Base-by-base conservation (phyloP, 2,329 filamentous ascomycete species). In the Colletotrichum phormii region DNA sequence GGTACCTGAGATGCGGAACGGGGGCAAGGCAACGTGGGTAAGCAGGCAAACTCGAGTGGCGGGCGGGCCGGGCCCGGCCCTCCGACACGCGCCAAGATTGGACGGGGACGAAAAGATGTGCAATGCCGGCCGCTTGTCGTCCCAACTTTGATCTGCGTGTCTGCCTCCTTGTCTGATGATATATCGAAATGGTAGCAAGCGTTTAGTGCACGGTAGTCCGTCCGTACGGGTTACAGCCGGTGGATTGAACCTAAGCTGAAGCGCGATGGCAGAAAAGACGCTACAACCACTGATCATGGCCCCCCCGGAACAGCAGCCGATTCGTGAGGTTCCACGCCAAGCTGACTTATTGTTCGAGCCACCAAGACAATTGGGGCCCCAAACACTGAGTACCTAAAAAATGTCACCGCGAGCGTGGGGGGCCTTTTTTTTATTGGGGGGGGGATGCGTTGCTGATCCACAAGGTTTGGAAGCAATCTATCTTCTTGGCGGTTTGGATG, bases 51-150 rank as follows among this genome's bases (percentile, higher is more conserved):
- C 60, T 61, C 60, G 55, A 67, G 35, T 46, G 49, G 46, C 60
- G 66, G 18, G 54, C 60, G 70, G 66, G 42, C 66, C 70, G 66
- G 66, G 46, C 70, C 66, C 60, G 60, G 63, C 15, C 51, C 53
- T 72, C 60, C 66, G 60, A 64, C 60, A 65, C 66, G 55, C 70
- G 66, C 70, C 70, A 70, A 72, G 66, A 70, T 72, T 64, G 46
- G 70, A 72, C 60, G 66, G 59, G 26, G 29, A 29, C 53, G 26
- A 26, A 61, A 49, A 13, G 37, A 59, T 53, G 54, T n/a, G 66
- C 49, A 33, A 65, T 64, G 37, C 53, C 60, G 46, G 46, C 66
- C 66, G 60, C 46, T 65, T 57, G 54, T 65, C 70, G 46, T 72
- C 70, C 46, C 54, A 72, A 72, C 26, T n/a, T n/a, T n/a, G n/a